Base-by-base conservation (phyloP, 495 filamentous ascomycete genomes). In the Xanthoparmelia taractica region DNA sequence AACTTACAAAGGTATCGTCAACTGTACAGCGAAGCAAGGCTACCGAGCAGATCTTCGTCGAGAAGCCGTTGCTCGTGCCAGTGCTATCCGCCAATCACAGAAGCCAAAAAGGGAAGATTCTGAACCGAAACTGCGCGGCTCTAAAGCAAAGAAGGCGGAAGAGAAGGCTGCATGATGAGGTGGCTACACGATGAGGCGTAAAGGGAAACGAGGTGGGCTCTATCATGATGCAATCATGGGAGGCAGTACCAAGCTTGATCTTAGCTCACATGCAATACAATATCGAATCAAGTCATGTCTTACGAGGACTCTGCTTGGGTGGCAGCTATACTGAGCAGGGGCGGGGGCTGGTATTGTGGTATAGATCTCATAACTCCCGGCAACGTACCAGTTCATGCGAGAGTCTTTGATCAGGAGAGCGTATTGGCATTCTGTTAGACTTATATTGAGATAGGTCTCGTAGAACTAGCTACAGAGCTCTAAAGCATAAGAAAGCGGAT, bases 21-120 rank as follows among this genome's bases (percentile, higher is more conserved):
- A 79, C 79, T 78, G 78, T 73, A 87, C 87, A 65, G 89, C 91
- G 71, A 92, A 90, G 85, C 80, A 83, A 74, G 81, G 84, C 69
- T 95, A 94, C 84, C 87, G 94, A 73, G 74, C 86, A 69, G 94
- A 98, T 73, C 82, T 98, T 74, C 89, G 91, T 66, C 81, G 86
- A 71, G 86, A 85, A 68, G 92, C 92, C 66, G 87, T 97, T 73
- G 82, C 92, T 74, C 90, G 94, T 69, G 93, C 88, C 68, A 91
- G 86, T 74, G 90, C 90, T 70, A 83, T 97, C 79, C 89, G 88
- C 74, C 77, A 81, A 68, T 87, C 87, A 61, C 89, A 96, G 82
- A 79, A 80, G 71, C 74, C 85, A 61, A 84, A 86, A 79, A 96
- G 96, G 85, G 84, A 87, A 25, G 72, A 78, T 60, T 83, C 85